Evolutionary conservation across 345 rosid species (phyloP).

Genomic region (Salix suchowensis): DNA sequence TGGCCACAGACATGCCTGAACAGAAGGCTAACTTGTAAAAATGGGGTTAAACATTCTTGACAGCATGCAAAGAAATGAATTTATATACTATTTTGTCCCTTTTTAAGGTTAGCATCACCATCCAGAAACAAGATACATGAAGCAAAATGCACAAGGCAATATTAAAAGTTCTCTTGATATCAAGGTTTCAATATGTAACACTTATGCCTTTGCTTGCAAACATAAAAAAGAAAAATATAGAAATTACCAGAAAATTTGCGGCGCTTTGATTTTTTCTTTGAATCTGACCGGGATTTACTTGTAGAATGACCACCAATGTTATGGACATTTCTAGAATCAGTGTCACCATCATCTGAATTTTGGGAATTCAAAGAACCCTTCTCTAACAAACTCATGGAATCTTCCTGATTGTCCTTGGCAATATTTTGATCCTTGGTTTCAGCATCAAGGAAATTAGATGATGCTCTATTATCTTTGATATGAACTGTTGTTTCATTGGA

Average conservation of each 20-base stretch:
- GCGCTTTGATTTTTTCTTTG: conserved; percentile 58
- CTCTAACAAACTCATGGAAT: conserved; percentile 21
- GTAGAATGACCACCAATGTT: conserved; percentile 34
- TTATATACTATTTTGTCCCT: background rate
- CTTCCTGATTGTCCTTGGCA: conserved; percentile 38
- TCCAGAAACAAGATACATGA: background rate
- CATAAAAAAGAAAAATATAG: background rate
- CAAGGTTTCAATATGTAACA: background rate
- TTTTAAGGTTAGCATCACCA: background rate
- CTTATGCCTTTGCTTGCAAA: background rate
- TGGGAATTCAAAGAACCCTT: conserved; percentile 29
- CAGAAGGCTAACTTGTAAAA: background rate
- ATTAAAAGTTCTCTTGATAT: background rate
- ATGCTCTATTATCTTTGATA: conserved; percentile 3
- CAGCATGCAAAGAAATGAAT: background rate
- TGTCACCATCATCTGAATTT: conserved; percentile 14
- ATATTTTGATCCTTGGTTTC: conserved; percentile 29
- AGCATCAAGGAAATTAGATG: conserved; percentile 20
- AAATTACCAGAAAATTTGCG: conserved; percentile 55
- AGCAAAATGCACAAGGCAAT: background rate
- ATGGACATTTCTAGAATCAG: conserved; percentile 18
- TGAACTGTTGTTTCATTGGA: background rate
- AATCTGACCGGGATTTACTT: conserved; percentile 37
- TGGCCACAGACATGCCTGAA: background rate
- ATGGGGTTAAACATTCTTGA: background rate